Conservation (phyloP, 2,329 filamentous ascomycete species). For the Zalaria obscura region DNA sequence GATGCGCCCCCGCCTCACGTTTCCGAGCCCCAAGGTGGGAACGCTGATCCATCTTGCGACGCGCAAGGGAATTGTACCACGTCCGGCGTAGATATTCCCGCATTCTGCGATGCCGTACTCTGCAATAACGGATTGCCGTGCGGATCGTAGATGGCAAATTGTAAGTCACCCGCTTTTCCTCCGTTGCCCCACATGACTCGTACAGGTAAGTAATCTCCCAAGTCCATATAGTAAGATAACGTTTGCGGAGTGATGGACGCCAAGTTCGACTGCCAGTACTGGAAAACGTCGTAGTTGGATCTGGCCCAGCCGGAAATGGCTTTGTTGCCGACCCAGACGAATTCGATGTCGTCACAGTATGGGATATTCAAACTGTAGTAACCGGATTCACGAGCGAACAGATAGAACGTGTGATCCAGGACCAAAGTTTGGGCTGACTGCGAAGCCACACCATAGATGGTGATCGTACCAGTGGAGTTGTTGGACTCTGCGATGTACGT, state of each 20-base stretch:
- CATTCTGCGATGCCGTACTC: not conserved
- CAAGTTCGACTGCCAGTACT: conserved; percentile 5
- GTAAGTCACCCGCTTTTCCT: conserved; percentile 6
- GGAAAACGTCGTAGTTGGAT: conserved; percentile 6
- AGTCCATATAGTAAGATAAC: conserved; percentile 3
- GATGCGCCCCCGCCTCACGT: not conserved
- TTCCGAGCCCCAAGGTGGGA: conserved; percentile 6
- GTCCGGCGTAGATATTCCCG: conserved; percentile 4
- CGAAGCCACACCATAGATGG: conserved; percentile 1
- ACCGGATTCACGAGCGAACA: conserved; percentile 6
- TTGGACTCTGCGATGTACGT: conserved; percentile 8
- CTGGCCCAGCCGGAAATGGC: conserved; percentile 6
- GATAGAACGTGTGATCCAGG: conserved; percentile 7
- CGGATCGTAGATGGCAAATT: conserved; percentile 4
- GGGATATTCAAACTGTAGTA: conserved; percentile 8
- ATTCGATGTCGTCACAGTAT: conserved; percentile 6
- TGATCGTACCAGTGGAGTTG: not conserved
- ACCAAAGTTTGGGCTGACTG: conserved; percentile 3
- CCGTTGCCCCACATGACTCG: conserved; percentile 6
- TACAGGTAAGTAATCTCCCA: conserved; percentile 4
- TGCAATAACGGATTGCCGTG: conserved; percentile 2
- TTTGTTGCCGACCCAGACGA: conserved; percentile 7
- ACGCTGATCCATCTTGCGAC: conserved; percentile 3
- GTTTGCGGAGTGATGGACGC: conserved; percentile 3
- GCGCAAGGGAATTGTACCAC: conserved; percentile 5